Evolutionary conservation across 1,284 basidiomycete genomes (phyloP), one percentile per base, ranked within the genome.

Genomic region (Chalciporus sp.): DNA sequence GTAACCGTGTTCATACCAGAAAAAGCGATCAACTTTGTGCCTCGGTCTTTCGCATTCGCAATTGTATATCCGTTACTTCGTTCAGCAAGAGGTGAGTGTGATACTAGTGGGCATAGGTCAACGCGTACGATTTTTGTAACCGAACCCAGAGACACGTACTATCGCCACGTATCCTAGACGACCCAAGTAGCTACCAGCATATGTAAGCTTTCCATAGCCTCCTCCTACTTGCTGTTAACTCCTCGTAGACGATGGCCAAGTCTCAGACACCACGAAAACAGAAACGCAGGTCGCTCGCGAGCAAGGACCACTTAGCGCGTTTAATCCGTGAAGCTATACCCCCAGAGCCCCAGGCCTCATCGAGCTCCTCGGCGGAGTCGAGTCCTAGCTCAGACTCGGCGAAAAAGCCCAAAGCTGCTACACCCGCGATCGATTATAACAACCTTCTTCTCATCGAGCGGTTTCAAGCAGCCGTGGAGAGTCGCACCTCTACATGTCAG

Each of bases 391-490:
- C 53, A 27, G 42, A 53, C 9, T 19, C 47, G 23, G 44, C 39
- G 16, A 48, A 49, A 39, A 46, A 52, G 23, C 29, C 35, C 7
- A 35, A 12, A 2, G 26, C 52, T 40, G 49, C 42, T 31, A 20
- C 44, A 9, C 49, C 37, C 17, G 53, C 60, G 14, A 52, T 65
- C 47, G 57, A 64, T 39, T 64, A 64, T 35, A 27, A 61, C 28
- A 64, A 64, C 14, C 54, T 64, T 44, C 63, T 64, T 35, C 43
- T 59, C 23, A 65, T 67, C 33, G 63, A 64, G 42, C 61, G 56
- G 26, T 67, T 64, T 46, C 61, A 67, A 46, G 63, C 53, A 14
- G 63, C 63, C 8, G 56, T 67, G 16, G 63, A 65, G 33, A 59
- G 43, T 39, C 65, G 65, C 17, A 54, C 63, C 16, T 64, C 63